phyloP scores from a whole-genome alignment of 805 yeast species.

The Ogataea corticis region DNA sequence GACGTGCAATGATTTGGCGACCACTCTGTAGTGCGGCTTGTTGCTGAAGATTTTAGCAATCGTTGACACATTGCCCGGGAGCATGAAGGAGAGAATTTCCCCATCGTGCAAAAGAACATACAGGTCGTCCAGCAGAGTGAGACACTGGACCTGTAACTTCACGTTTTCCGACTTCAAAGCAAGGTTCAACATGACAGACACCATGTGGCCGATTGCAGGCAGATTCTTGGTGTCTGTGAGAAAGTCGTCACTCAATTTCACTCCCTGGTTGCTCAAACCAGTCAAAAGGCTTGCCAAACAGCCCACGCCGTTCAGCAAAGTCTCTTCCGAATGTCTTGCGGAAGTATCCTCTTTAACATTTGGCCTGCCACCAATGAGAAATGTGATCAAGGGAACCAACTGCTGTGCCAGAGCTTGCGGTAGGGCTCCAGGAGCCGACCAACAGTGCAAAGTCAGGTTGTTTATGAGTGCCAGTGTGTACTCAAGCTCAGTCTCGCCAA shows the following conservation, averaged over 20 bases:
- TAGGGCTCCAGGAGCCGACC: slow-evolving; percentile 43
- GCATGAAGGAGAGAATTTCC: slow-evolving; percentile 46
- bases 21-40: slow-evolving; percentile 40
- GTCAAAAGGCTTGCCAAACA: slow-evolving; percentile 33
- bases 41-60: slow-evolving; percentile 39
- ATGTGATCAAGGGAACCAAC: slow-evolving; percentile 46
- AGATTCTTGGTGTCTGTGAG: slow-evolving; percentile 36
- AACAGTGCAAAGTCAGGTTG: slow-evolving; percentile 45
- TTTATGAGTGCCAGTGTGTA: slow-evolving; percentile 45
- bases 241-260: slow-evolving; percentile 24
- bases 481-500: slow-evolving; percentile 49
- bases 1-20: slow-evolving; percentile 32
- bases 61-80: slow-evolving; percentile 53
- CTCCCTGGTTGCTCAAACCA: slow-evolving; percentile 35
- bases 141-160: slow-evolving; percentile 33
- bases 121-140: slow-evolving; percentile 36
- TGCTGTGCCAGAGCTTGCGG: slow-evolving; percentile 42
- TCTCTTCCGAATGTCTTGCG: slow-evolving; percentile 35
- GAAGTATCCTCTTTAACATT: slow-evolving; percentile 31
- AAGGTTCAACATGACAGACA: slow-evolving; percentile 43
- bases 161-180: slow-evolving; percentile 28
- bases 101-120: slow-evolving; percentile 44
- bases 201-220: slow-evolving; percentile 49
- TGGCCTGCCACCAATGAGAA: slow-evolving; percentile 48
- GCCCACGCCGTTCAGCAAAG: slow-evolving; percentile 37